Percentiles rank a stretch among this genome's conserved stretches.
phyloP scores from a whole-genome alignment of 176 grass and related monocot genomes.

The Carex myosuroides region DNA sequence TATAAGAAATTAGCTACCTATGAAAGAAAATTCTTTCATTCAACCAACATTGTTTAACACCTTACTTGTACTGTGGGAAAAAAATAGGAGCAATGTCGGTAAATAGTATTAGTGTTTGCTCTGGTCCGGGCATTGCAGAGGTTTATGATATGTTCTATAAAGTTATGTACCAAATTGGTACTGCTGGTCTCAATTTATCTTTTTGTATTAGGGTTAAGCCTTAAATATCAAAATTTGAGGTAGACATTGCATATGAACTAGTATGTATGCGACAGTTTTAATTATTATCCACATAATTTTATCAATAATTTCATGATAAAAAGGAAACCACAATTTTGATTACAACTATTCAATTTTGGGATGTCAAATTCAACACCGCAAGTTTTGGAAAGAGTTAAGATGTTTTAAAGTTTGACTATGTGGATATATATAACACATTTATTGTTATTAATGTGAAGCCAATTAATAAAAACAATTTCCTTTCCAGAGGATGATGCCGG shows the following conservation, averaged over 20 bases:
- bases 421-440: neutral
- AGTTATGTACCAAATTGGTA: no score
- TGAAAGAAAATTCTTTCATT: neutral
- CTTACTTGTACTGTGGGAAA: neutral
- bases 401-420: neutral
- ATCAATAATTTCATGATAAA: neutral
- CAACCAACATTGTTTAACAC: neutral
- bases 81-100: neutral
- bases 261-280: no score
- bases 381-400: neutral
- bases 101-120: neutral
- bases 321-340: neutral
- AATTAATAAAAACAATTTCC: neutral
- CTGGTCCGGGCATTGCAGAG: neutral
- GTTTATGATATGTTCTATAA: neutral
- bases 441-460: neutral
- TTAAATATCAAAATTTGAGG: no score
- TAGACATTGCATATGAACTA: no score
- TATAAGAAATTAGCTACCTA: no score
- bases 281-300: no score
- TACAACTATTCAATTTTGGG: neutral
- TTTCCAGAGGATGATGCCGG: constrained; percentile 52
- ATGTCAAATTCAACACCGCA: neutral
- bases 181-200: no score
- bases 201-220: no score